Evolutionary conservation across 139 green algal genomes (phyloP).

Genomic region (Asterochloris erici): DNA sequence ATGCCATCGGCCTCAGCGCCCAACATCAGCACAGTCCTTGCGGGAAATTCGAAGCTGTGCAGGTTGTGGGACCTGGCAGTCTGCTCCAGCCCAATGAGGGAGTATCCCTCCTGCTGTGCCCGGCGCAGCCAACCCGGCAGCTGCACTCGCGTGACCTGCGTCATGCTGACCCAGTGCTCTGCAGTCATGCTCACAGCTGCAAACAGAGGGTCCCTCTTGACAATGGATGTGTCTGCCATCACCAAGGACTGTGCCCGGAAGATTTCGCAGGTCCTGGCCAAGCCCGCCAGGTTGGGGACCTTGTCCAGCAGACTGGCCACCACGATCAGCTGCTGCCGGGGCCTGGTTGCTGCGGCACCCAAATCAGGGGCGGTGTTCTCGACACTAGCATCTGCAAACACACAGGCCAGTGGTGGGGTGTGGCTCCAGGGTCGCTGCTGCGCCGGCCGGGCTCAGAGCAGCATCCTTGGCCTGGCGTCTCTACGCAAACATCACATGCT

Average conservation of each 20-base stretch:
- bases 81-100: slow-evolving; percentile 87
- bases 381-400: background rate
- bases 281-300: slow-evolving; percentile 86
- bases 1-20: slow-evolving; percentile 85
- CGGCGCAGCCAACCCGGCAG: slow-evolving; percentile 67
- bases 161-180: slow-evolving; percentile 81
- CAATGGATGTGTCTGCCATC: slow-evolving; percentile 60
- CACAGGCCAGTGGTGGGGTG: background rate
- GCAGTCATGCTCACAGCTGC: slow-evolving; percentile 79
- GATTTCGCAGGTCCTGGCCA: slow-evolving; percentile 85
- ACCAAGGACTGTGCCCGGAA: slow-evolving; percentile 54
- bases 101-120: slow-evolving; percentile 60
- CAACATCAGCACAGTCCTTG: slow-evolving; percentile 73
- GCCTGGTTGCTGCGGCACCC: background rate
- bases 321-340: slow-evolving; percentile 74
- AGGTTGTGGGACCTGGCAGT: slow-evolving; percentile 48
- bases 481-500: too few species aligned
- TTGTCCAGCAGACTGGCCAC: slow-evolving; percentile 87
- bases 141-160: slow-evolving; percentile 44
- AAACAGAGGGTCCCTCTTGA: slow-evolving; percentile 56
- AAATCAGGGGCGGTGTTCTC: background rate
- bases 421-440: background rate
- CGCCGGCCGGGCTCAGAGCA: too few species aligned
- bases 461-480: too few species aligned
- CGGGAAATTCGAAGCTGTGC: slow-evolving; percentile 54